A percentile compares a stretch with the other conserved stretches of the same genome.
Conservation (phyloP, 768 basidiomycete species). For the Leucosporidium creatinivorum region DNA sequence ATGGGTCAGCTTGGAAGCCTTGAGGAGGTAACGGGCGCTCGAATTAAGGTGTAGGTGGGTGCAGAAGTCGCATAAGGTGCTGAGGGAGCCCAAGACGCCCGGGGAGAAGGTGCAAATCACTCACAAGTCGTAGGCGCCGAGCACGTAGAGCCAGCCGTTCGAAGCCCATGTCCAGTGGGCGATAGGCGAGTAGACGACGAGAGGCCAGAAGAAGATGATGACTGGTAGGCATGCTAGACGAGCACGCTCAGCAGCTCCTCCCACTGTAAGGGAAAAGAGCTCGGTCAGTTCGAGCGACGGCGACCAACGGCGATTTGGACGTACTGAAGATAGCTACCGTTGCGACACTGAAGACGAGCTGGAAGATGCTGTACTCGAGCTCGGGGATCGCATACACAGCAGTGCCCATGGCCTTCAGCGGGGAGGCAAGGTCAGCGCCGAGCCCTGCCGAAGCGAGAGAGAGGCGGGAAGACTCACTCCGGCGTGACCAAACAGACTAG, state of each 20-base stretch:
- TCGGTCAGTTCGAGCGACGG: no score
- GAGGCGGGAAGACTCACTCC: neutral
- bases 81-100: no score
- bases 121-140: constrained; percentile 17
- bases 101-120: neutral
- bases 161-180: constrained; percentile 19
- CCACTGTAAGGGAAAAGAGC: constrained; percentile 13
- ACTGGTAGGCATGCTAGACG: constrained; percentile 1
- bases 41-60: no score
- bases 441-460: no score
- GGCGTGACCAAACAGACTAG: neutral
- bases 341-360: constrained; percentile 7
- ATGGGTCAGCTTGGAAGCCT: no score
- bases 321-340: neutral
- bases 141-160: constrained; percentile 9
- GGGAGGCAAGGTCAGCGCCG: no score
- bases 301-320: neutral
- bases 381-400: constrained; percentile 4
- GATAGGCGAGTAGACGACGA: constrained; percentile 10
- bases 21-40: no score
- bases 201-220: constrained; percentile 10
- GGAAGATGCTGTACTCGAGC: constrained; percentile 9
- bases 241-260: constrained; percentile 14
- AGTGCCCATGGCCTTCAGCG: neutral
- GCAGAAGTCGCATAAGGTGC: no score